A percentile compares a stretch with the other conserved stretches of the same genome.
phyloP scores from a whole-genome alignment of 129 eudicot genomes.

The Solidago caesia region DNA sequence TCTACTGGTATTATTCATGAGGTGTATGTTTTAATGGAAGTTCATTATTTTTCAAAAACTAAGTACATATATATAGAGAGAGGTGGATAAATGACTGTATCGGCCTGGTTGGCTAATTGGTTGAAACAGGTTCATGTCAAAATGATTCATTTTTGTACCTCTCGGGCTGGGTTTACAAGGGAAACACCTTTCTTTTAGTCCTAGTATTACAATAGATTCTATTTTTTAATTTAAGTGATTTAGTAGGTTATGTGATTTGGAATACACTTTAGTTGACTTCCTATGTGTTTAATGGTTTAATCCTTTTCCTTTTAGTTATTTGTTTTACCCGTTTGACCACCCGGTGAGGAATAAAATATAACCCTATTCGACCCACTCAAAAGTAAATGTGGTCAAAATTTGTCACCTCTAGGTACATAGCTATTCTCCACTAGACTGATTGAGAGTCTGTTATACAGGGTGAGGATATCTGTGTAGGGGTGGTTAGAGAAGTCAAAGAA shows the following conservation, averaged over 20 bases:
- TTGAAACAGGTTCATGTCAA: not conserved
- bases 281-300: not conserved
- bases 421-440: constrained; percentile 11
- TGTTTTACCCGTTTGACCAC: not conserved
- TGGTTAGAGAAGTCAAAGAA: constrained; percentile 84
- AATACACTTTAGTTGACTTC: not conserved
- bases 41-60: constrained; percentile 7
- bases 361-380: not conserved
- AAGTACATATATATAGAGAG: constrained; percentile 3
- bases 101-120: not conserved
- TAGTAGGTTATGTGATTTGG: not conserved
- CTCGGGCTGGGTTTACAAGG: not conserved
- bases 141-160: not conserved
- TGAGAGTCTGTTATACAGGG: constrained; percentile 51
- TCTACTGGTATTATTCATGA: constrained; percentile 70
- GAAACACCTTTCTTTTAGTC: not conserved
- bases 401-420: not conserved
- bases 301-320: not conserved
- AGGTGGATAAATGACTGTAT: not conserved
- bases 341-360: not conserved
- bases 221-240: not conserved
- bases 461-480: constrained; percentile 65
- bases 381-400: not conserved
- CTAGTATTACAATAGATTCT: not conserved
- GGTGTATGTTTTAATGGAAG: constrained; percentile 43